Evolutionary conservation across 139 green algal genomes (phyloP), one percentile per base, ranked within the genome.

Genomic region (Astrephomene gubernaculifera): DNA sequence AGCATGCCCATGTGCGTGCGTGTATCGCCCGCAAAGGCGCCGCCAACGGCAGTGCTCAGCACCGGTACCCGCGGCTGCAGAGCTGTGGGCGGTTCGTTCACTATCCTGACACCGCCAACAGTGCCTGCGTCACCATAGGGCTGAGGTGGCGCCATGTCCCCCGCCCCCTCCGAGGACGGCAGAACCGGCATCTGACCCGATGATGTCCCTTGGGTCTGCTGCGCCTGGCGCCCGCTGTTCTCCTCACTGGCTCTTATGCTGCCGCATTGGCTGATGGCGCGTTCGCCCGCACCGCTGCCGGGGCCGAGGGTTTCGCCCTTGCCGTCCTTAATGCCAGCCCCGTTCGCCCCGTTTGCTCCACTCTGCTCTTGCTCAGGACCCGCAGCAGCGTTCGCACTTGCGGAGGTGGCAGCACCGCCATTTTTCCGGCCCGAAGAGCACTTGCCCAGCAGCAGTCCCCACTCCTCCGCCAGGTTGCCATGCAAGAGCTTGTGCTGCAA

Each of bases 1-100:
- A 84, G 78, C 78, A 84, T 74, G 63, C 54, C 76, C 76, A 83
- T 83, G 76, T 83, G 76, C 41, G 76, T 83, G 7, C 76, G 76
- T 2, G 76, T 83, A 61, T 83, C 76, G 29, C 76, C 76, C 14
- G 76, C 76, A 25, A 83, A 83, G 4, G 76, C 22, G n/a, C 76
- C 76, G 19, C 36, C 61, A 29, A 83, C n/a, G 5, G 41, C 61
- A 10, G 76, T 83, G 61, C 60, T 74, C 17, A 83, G 76, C 12
- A 73, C 76, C 76, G 61, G 73, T 2, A 6, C 41, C n/a, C 73
- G 76, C 60, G 76, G 73, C n/a, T 63, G 60, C 19, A 27, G 76
- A 6, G n/a, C 36, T 39, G 29, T 52, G 14, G 17, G 49, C 14
- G 17, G 14, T 17, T 17, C 49, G 49, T 41, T 17, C 27, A 8